Evolutionary conservation across 73 alveolate genomes (phyloP), one percentile per base, ranked within the genome.

Genomic region (Blepharisma stoltei): DNA sequence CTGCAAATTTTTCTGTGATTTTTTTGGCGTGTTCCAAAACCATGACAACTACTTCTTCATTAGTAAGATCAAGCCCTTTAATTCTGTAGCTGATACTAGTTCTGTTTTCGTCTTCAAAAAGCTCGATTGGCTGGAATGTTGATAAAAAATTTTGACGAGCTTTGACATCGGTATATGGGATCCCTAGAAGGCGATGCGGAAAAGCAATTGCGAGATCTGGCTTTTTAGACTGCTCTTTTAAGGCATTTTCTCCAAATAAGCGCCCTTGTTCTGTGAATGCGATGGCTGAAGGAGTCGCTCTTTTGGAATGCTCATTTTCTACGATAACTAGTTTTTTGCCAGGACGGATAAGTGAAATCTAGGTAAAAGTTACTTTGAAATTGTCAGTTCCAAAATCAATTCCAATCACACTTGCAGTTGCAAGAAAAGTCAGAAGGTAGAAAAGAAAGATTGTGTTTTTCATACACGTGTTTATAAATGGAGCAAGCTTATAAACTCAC

Each of bases 251-350:
- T 18, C 79, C 79, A 43, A 18, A 69, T 44, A 14, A 11, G 41
- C 76, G 60, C 6, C 79, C 41, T 44, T 38, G 32, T 7, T 44
- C 55, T 7, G 37, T 25, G 32, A 69, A 69, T 2, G 75, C 21
- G 37, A 69, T 14, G 25, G 60, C 71, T 38, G 69, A 11, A 44
- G 84, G 90, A 23, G 98, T 95, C 82, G 92, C 90, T 46, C 98
- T 88, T 78, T 94, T 89, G 8, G 97, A 78, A 50, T 93, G 82
- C 54, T 85, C 70, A 86, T 92, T 94, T 84, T 95, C 99, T 27
- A 95, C 89, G 70, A 95, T 95, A 50, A 85, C 84, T 77, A 95
- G 95, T 43, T 97, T 94, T 75, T 93, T 86, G 54, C 99, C 98
- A 44, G 99, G 99, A 69, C 89, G 86, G 23, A 94, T 95, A 49